phyloP scores from a whole-genome alignment of 352 stramenopile species.

The Globisporangium ultimum region DNA sequence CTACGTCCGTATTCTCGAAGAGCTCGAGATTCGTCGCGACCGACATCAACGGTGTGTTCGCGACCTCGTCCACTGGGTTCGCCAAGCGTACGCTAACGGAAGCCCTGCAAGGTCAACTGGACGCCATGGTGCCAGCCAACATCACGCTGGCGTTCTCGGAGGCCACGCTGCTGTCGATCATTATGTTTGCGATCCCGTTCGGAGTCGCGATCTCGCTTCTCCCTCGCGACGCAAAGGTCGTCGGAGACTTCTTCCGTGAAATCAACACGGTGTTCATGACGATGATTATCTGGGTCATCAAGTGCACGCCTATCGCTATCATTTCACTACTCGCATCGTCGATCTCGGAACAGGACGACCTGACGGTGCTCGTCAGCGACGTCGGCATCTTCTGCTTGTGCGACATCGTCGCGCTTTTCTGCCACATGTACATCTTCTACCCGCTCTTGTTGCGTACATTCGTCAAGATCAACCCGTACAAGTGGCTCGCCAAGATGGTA shows the following conservation, averaged over 20 bases:
- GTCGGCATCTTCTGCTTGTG: conserved; percentile 1
- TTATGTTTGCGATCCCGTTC: conserved; percentile 45
- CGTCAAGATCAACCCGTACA: conserved; percentile 22
- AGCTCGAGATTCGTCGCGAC: conserved; percentile 23
- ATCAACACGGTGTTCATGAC: conserved; percentile 41
- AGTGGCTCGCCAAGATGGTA: conserved; percentile 37
- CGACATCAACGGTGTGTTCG: conserved; percentile 32
- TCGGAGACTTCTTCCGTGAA: conserved; percentile 29
- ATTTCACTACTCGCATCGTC: conserved; percentile 35
- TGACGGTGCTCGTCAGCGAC: neutral
- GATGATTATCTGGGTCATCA: conserved; percentile 42
- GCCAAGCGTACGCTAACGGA: conserved; percentile 20
- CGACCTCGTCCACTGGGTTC: conserved; percentile 8
- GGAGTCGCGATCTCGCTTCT: conserved; percentile 21
- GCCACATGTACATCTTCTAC: conserved; percentile 22
- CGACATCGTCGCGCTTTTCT: conserved; percentile 11
- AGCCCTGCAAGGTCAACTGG: conserved; percentile 25
- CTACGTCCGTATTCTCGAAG: conserved; percentile 11
- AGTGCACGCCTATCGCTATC: conserved; percentile 33
- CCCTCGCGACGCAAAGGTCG: conserved; percentile 11
- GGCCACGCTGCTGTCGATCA: conserved; percentile 35
- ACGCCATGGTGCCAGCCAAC: conserved; percentile 36
- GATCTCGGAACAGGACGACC: conserved; percentile 20
- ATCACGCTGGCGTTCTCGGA: conserved; percentile 34
- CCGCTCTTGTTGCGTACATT: conserved; percentile 18